phyloP scores from a whole-genome alignment of 192 early-diverging fungal genomes.

The Mortierella claussenii region DNA sequence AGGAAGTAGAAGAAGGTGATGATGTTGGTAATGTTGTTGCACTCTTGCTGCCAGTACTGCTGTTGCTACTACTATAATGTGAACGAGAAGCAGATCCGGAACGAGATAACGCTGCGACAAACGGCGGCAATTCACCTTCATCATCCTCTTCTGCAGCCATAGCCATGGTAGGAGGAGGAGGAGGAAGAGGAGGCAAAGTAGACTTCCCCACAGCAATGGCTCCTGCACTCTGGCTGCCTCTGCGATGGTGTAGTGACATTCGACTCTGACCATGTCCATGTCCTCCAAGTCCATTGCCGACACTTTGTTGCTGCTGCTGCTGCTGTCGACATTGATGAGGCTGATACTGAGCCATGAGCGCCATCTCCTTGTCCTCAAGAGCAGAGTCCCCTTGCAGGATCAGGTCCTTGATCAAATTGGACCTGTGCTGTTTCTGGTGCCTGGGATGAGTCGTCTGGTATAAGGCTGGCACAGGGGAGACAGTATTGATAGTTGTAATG shows the following conservation, averaged over 20 bases:
- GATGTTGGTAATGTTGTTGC: too few relatives aligned
- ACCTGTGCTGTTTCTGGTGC: slow-evolving; percentile 29
- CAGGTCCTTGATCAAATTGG: slow-evolving; percentile 41
- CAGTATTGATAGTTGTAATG: too few relatives aligned
- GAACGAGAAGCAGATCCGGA: slow-evolving; percentile 1
- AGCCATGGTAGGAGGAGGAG: too few relatives aligned
- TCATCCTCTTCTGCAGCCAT: neutral
- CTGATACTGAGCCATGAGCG: slow-evolving; percentile 46
- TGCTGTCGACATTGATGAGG: slow-evolving; percentile 24
- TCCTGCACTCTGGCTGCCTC: neutral
- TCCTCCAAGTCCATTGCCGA: too few relatives aligned
- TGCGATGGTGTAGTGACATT: neutral
- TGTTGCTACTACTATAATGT: too few relatives aligned
- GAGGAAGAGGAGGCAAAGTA: neutral
- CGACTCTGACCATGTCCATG: too few relatives aligned
- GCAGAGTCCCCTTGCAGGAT: slow-evolving; percentile 37
- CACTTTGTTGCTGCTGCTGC: slow-evolving; percentile 33
- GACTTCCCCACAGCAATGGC: neutral
- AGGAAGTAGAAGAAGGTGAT: too few relatives aligned
- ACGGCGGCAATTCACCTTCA: neutral
- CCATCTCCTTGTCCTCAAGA: slow-evolving; percentile 45
- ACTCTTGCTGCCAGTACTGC: too few relatives aligned
- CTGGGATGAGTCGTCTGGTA: slow-evolving; percentile 6
- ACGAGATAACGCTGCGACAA: neutral
- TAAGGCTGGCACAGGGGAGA: too few relatives aligned